Conservation (phyloP, 2,329 filamentous ascomycete species). For the Volutella citrinella region DNA sequence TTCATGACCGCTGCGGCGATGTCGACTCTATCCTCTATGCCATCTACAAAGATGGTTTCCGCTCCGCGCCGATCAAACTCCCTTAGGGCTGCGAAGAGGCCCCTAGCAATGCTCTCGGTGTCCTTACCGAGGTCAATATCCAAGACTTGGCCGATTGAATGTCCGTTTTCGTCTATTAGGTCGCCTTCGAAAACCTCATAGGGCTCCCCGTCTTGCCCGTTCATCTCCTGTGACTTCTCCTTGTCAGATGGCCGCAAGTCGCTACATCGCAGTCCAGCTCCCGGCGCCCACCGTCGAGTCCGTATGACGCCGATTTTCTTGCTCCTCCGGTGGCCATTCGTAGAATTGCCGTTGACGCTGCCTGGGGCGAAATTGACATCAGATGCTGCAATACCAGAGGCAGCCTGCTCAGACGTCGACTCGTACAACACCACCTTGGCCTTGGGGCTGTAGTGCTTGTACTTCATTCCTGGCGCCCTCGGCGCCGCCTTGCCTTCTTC, state of each 20-base stretch:
- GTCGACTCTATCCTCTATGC: slow-evolving; percentile 74
- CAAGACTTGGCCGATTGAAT: slow-evolving; percentile 45
- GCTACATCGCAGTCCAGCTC: slow-evolving; percentile 37
- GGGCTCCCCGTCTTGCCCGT: slow-evolving; percentile 27
- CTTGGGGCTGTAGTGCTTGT: slow-evolving; percentile 93
- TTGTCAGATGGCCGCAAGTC: slow-evolving; percentile 20
- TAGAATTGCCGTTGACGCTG: slow-evolving; percentile 20
- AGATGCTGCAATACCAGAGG: slow-evolving; percentile 32
- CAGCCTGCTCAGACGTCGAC: slow-evolving; percentile 36
- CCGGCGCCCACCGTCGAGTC: slow-evolving; percentile 50
- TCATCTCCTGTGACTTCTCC: slow-evolving; percentile 17
- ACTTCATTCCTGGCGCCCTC: slow-evolving; percentile 96
- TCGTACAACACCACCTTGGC: slow-evolving; percentile 85
- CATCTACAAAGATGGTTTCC: slow-evolving; percentile 86
- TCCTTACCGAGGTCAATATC: slow-evolving; percentile 73
- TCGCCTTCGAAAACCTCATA: slow-evolving; percentile 42
- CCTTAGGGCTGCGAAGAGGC: slow-evolving; percentile 81
- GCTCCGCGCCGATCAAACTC: slow-evolving; percentile 78
- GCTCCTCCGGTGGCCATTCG: slow-evolving; percentile 11
- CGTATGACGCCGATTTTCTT: slow-evolving; percentile 51
- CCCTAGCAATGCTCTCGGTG: slow-evolving; percentile 74
- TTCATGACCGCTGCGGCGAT: slow-evolving; percentile 88
- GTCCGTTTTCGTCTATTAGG: slow-evolving; percentile 31
- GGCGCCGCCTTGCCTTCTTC: slow-evolving; percentile 65
- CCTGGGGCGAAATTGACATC: slow-evolving; percentile 30